Evolutionary conservation across 495 filamentous ascomycete species (phyloP), one percentile per base, ranked within the genome.

Genomic region (Aspergillus coremiiformis): DNA sequence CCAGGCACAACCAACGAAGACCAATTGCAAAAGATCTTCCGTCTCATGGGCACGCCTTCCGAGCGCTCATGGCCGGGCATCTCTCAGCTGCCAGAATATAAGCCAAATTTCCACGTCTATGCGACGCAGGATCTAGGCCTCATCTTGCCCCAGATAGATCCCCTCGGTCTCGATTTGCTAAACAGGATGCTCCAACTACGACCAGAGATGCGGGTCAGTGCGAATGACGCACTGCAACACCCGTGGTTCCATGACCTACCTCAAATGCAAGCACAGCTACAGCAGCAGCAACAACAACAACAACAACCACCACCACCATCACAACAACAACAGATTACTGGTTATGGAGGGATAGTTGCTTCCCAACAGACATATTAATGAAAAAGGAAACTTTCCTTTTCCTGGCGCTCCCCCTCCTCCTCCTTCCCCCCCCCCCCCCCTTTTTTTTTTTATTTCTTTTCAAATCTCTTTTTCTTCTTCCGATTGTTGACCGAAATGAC

Each of bases 1-100:
- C 91, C 91, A 0, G 91, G 91, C 35, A 96, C 91, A 1, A 94
- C 91, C 19, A 96, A 96, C 66, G 91, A 96, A 66, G 91, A 96
- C 68, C 91, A 96, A 66, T 82, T 96, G 47, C 76, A 90, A 51
- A 90, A 94, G 61, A 96, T 96, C 68, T 96, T 96, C 80, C 86
- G 91, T 23, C 84, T 96, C 44, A 96, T 96, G 91, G 91, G 91
- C 30, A 96, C 91, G 1, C 91, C 91, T 0, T 91, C 86, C 0
- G 91, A 96, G 66, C 80, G 89, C 42, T 87, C 86, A 2, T 97
- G 91, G 91, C 91, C 91, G 1, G 89, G 89, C 4, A 90, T 97
- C 64, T 84, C 82, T 21, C 78, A 84, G 60, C 91, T 92, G 61
- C 89, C 90, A 6, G 93, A 98, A 66, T 97, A 97, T 78, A 94